phyloP scores from a whole-genome alignment of 2,329 filamentous ascomycete genomes.

The Coleophoma crateriformis region DNA sequence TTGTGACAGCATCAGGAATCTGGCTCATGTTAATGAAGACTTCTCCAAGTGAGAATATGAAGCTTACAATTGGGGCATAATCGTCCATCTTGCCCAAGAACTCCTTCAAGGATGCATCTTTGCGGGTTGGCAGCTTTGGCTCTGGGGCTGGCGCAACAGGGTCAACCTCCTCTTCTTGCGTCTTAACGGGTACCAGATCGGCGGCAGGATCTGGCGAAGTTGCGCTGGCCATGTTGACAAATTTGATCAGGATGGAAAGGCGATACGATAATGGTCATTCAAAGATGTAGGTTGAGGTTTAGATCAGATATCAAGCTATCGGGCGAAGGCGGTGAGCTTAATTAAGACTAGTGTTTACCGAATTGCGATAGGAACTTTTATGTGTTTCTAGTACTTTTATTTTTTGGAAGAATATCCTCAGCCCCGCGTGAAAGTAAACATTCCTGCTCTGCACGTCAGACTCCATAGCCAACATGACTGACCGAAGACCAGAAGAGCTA shows the following conservation, averaged over 20 bases:
- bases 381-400: neutral
- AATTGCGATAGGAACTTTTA: neutral
- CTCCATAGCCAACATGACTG: slow-evolving; percentile 39
- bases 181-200: slow-evolving; percentile 21
- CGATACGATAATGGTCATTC: neutral
- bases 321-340: slow-evolving; percentile 6
- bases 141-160: slow-evolving; percentile 47
- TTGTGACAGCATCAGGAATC: slow-evolving; percentile 96
- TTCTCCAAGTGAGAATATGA: neutral
- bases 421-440: slow-evolving; percentile 20
- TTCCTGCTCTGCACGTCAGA: slow-evolving; percentile 10
- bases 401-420: slow-evolving; percentile 3
- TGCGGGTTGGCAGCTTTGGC: slow-evolving; percentile 68
- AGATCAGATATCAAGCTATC: neutral
- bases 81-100: slow-evolving; percentile 97
- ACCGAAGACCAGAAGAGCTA: slow-evolving; percentile 47
- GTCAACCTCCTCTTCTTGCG: slow-evolving; percentile 28
- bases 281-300: neutral
- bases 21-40: slow-evolving; percentile 29
- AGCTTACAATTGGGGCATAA: slow-evolving; percentile 86
- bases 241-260: neutral
- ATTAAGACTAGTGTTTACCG: neutral
- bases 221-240: slow-evolving; percentile 22
- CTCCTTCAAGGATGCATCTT: slow-evolving; percentile 87
- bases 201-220: slow-evolving; percentile 24